These are phyloP conservation scores for Dioszegia aurantiaca DNA, from an alignment of 768 basidiomycete genomes.

Conservation along the genomic window DNA sequence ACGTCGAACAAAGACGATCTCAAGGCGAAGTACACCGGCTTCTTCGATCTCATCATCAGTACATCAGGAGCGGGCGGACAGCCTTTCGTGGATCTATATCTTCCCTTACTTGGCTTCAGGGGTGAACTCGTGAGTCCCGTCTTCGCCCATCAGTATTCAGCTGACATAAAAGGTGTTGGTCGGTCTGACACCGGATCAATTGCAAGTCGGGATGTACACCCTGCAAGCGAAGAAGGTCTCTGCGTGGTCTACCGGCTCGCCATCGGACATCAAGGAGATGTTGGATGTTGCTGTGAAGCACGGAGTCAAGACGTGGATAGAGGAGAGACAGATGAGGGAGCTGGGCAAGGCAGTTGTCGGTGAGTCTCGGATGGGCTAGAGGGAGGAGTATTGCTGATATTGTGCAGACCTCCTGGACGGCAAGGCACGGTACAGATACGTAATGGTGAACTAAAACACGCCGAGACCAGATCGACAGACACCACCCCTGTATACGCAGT, in stretches of 20 bases:
- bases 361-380: background rate
- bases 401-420: background rate
- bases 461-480: too few relatives aligned
- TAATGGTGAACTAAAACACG: background rate
- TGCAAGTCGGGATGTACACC: background rate
- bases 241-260: conserved; percentile 5
- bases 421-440: background rate
- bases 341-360: background rate
- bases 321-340: background rate
- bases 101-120: background rate
- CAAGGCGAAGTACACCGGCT: conserved; percentile 3
- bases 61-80: conserved; percentile 1
- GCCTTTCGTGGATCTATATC: conserved; percentile 1
- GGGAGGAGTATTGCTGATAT: background rate
- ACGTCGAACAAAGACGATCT: background rate
- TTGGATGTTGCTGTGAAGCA: background rate
- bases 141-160: background rate
- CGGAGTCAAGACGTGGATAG: conserved; percentile 1
- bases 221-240: conserved; percentile 5
- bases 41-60: background rate
- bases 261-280: conserved; percentile 5
- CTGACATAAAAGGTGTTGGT: background rate
- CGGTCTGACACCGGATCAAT: background rate
- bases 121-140: conserved; percentile 3
- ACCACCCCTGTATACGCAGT: too few relatives aligned